A percentile compares a stretch with the other conserved stretches of the same genome.
Evolutionary conservation across 78 protist species (phyloP).

Genomic region (Tieghemostelium lacteum): DNA sequence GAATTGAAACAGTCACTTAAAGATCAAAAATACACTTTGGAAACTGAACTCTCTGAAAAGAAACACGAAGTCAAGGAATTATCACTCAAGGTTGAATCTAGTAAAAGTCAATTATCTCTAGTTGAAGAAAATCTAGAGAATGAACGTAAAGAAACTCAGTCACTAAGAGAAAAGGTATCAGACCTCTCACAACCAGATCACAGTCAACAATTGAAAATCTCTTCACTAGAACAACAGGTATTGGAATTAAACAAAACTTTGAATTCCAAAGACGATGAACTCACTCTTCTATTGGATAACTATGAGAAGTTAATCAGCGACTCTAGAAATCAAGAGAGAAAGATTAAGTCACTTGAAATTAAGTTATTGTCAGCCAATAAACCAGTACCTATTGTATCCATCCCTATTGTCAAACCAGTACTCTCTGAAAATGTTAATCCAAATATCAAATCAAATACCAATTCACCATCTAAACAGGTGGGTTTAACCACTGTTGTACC

Average conservation of each 20-base stretch:
- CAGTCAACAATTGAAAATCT: background rate
- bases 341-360: constrained; percentile 13
- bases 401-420: constrained; percentile 1
- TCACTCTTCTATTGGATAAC: background rate
- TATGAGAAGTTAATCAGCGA: constrained; percentile 18
- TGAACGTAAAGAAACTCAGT: background rate
- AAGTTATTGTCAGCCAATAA: background rate
- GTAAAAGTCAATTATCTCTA: too few species aligned
- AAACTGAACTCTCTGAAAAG: background rate
- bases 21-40: background rate
- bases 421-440: background rate
- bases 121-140: background rate
- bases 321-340: background rate
- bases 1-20: background rate
- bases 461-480: background rate
- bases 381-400: background rate
- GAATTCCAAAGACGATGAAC: constrained; percentile 7
- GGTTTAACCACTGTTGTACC: background rate
- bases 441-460: background rate
- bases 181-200: background rate
- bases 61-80: background rate
- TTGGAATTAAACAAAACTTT: background rate
- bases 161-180: background rate
- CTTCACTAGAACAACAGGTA: background rate
- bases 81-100: background rate